Evolutionary conservation across 345 rosid species (phyloP), one percentile per base, ranked within the genome.

Genomic region (Trapa bicornis): DNA sequence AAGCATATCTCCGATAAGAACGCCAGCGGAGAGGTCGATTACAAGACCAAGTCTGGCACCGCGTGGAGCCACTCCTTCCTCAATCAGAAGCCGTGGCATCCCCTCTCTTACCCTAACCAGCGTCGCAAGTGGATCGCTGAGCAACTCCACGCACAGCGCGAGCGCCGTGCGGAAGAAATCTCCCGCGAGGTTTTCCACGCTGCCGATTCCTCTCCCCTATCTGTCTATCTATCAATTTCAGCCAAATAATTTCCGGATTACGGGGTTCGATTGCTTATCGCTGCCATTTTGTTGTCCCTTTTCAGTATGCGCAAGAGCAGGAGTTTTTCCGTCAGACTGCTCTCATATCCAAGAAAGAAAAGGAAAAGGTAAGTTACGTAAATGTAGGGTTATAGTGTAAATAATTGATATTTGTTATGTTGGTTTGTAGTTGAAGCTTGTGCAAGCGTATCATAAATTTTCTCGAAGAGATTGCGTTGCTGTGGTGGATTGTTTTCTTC

Each of bases 111-210:
- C 67, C 97, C 99, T 36, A 94, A 94, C 70, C 97, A 91, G 71
- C 97, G 91, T 67, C 97, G 99, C 81, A 91, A 94, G 77, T 94
- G 99, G 99, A 89, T 91, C 79, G 97, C 99, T 65, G 99, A 91
- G 74, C 97, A 94, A 83, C 75, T 92, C 66, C 80, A 91, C 61
- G 83, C 96, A 56, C 89, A 94, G 52, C 89, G 80, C 62, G 69
- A 79, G 37, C 85, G 81, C 70, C 91, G 97, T 48, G 37, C 88
- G 38, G 92, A 91, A 29, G 96, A 94, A 64, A 96, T 94, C 35
- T 73, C 97, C 12, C 97, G 97, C 68, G 97, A 94, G 92, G 97
- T 90, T 47, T 10, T 13, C 12, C 12, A 15, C n/a, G 41, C 39
- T 4, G 43, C 43, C 7, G 43, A 41, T 22, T 45, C 32, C 69